phyloP scores from a whole-genome alignment of 805 yeast genomes.

The Lipomyces starkeyi region DNA sequence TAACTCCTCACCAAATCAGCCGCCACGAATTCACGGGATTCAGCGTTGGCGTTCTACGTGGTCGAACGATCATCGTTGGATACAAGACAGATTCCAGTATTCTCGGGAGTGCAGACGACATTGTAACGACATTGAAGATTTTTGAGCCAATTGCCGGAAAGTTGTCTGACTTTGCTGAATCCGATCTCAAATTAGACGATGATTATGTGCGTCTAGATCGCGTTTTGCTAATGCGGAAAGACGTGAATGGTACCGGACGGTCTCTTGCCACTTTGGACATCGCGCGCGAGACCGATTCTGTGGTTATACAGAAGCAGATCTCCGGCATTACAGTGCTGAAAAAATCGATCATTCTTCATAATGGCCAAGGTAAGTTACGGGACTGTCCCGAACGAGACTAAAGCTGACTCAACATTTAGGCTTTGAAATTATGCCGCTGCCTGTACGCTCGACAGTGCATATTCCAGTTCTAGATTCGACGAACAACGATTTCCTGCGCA shows the following conservation, averaged over 20 bases:
- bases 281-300: conserved; percentile 54
- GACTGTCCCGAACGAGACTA: not conserved
- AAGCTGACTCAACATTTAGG: conserved; percentile 12
- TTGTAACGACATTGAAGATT: conserved; percentile 61
- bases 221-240: not conserved
- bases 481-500: conserved; percentile 5
- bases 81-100: conserved; percentile 63
- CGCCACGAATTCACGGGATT: conserved; percentile 47
- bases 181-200: conserved; percentile 2
- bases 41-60: conserved; percentile 56
- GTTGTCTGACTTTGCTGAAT: not conserved
- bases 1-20: not conserved
- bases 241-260: not conserved
- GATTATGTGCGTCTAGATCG: not conserved
- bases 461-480: conserved; percentile 11
- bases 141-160: conserved; percentile 59
- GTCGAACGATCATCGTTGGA: conserved; percentile 24
- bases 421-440: conserved; percentile 64
- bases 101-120: conserved; percentile 57
- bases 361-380: conserved; percentile 57
- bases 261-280: conserved; percentile 42
- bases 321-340: conserved; percentile 67
- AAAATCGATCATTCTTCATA: conserved; percentile 68
- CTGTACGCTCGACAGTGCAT: not conserved
- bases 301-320: conserved; percentile 62